These are phyloP conservation scores for Trametes elegans DNA, from an alignment of 768 basidiomycete species.

Conservation along the genomic window DNA sequence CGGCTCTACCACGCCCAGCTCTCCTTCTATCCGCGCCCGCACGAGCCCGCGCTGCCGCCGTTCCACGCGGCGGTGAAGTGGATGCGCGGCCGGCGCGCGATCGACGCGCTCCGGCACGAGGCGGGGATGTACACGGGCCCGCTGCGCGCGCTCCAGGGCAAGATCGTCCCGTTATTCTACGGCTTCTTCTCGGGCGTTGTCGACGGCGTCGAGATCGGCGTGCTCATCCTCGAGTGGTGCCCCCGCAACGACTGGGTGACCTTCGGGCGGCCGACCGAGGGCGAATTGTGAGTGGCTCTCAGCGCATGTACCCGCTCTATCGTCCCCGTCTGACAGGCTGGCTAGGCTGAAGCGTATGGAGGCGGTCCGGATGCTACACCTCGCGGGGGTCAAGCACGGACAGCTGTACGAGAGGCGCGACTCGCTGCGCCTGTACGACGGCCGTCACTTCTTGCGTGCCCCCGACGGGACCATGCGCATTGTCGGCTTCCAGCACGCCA, in stretches of 20 bases:
- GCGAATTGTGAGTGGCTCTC: slow-evolving; percentile 5
- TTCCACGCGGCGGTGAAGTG: slow-evolving; percentile 35
- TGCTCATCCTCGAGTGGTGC: slow-evolving; percentile 41
- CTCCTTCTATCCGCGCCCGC: background rate
- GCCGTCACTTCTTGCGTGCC: slow-evolving; percentile 33
- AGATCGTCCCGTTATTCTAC: slow-evolving; percentile 37
- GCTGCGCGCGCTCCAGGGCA: slow-evolving; percentile 37
- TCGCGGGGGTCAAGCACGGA: slow-evolving; percentile 37
- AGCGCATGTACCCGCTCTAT: background rate
- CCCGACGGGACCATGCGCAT: slow-evolving; percentile 32
- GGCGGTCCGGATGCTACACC: slow-evolving; percentile 36
- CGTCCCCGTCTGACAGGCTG: no score
- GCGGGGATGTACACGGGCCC: slow-evolving; percentile 34
- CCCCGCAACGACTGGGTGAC: slow-evolving; percentile 14
- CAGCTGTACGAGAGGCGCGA: slow-evolving; percentile 23
- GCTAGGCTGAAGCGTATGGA: slow-evolving; percentile 31
- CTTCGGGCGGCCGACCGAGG: background rate
- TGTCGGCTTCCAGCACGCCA: slow-evolving; percentile 35
- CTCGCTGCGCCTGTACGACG: slow-evolving; percentile 13
- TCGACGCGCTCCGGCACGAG: slow-evolving; percentile 33
- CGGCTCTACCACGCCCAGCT: slow-evolving; percentile 10
- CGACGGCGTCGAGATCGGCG: slow-evolving; percentile 29
- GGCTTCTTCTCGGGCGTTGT: slow-evolving; percentile 36
- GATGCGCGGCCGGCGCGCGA: slow-evolving; percentile 26
- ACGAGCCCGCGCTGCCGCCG: background rate